Evolutionary conservation across 345 rosid species (phyloP), one percentile per base, ranked within the genome.

Genomic region (Salix brachista): DNA sequence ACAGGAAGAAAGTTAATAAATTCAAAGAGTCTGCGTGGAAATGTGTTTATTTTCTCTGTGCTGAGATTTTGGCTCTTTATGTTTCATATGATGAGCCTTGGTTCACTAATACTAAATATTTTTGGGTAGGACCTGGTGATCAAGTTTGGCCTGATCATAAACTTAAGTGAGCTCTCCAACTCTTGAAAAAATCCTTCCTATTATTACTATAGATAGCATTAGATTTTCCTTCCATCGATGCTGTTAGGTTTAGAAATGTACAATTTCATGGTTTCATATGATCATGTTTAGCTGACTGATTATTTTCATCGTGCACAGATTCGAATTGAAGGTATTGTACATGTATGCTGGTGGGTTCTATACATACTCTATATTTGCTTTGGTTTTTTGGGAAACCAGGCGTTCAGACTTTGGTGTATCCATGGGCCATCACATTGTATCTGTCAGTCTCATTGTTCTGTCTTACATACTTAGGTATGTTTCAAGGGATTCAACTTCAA

Each of bases 11-110:
- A 83, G 78, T 91, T 41, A 65, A 84, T 71, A 96, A 96, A 80
- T 96, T 96, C 79, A 96, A 96, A 86, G 99, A 96, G 85, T 96
- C 99, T 5, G 98, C 98, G 28, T 93, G 99, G 99, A 96, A 96
- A 83, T 93, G 87, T 77, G 67, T 92, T 39, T 96, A 96, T 80
- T 96, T 76, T 80, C 90, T 93, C 11, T 93, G 98, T 65, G 97
- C 97, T 19, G 98, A 92, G 85, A 4, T 93, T 74, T 80, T 96
- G 70, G 98, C 87, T 79, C 86, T 93, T 34, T 86, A 80, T 76
- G 96, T 93, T 36, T 87, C 97, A 44, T 91, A 90, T 74, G 66
- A 87, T 72, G 98, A 96, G 73, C 98, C 96, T 65, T 96, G 98
- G 98, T 96, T 96, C 79, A 88, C 83, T 28, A 84, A 88, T 70